A percentile compares a stretch with the other conserved stretches of the same genome.
Conservation (phyloP, 2,329 filamentous ascomycete species). For the Hypoxylon sp. region DNA sequence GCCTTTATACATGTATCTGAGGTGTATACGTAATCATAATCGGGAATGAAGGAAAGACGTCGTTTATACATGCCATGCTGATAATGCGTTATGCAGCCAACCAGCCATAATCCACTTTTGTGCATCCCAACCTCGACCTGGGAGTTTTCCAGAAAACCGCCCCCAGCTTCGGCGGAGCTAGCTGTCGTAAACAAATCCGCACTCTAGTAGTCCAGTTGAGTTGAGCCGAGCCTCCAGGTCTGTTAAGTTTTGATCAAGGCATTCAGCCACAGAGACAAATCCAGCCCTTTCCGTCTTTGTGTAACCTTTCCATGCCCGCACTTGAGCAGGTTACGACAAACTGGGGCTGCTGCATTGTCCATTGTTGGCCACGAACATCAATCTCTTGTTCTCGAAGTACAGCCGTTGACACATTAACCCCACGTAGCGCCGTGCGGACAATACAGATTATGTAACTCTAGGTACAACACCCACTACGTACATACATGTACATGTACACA, state of each 20-base stretch:
- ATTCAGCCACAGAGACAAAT: conserved; percentile 17
- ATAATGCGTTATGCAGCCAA: conserved; percentile 41
- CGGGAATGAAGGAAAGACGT: conserved; percentile 18
- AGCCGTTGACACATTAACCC: background rate
- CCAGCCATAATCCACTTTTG: conserved; percentile 33
- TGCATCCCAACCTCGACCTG: conserved; percentile 38
- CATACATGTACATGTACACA: background rate
- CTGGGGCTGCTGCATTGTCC: conserved; percentile 37
- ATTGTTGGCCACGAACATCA: conserved; percentile 23
- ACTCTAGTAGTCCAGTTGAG: background rate
- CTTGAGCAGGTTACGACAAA: conserved; percentile 16
- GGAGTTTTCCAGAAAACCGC: conserved; percentile 45
- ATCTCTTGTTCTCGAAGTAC: conserved; percentile 23
- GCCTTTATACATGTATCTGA: too few relatives aligned
- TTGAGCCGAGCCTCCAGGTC: conserved; percentile 20
- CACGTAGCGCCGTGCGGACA: conserved; percentile 5
- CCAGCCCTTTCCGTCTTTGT: conserved; percentile 8
- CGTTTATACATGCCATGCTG: conserved; percentile 34
- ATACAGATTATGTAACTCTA: background rate
- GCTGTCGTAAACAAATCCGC: conserved; percentile 1
- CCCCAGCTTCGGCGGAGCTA: conserved; percentile 21
- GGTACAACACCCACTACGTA: conserved; percentile 17
- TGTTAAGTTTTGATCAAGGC: background rate
- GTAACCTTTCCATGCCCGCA: conserved; percentile 25
- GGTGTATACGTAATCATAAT: conserved; percentile 29